Base-by-base conservation (phyloP, 306 rosid genomes). In the Vigna radiata region DNA sequence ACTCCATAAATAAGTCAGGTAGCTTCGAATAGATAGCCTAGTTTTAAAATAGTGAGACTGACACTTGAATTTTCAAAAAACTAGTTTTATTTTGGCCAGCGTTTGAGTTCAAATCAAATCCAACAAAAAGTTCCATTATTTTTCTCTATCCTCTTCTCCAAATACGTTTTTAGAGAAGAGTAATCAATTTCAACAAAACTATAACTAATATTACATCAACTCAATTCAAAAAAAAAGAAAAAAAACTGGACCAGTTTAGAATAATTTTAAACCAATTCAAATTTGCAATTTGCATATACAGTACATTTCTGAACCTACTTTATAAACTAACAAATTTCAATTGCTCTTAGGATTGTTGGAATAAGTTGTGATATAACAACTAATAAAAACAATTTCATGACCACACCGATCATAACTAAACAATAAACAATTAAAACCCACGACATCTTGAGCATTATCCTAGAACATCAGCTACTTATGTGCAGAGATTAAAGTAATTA, bases 1-100 rank as follows among this genome's bases (percentile, higher is more conserved):
- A 11, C 44, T 15, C 0, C 54, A 29, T 7, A 14, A 23, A 36
- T 33, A 63, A 63, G n/a, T 23, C 47, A 36, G 23, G 48, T 15
- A 63, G 25, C 47, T 36, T 15, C 8, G 46, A 8, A 29, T 25
- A 8, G n/a, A 63, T 63, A 7, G 25, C 48, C 4, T 13, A 60
- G 66, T 15, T 29, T 60, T 14, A 29, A 59, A 25, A 27, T 27
- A 37, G 31, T 18, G 61, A 11, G 53, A 4, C 2, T 48, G 53
- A 6, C 8, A 15, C 53, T 48, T 4, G 44, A 52, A 52, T 17
- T 52, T n/a, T 52, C 11, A 52, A 52, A 21, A 52, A n/a, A 52
- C 25, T 52, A n/a, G 58, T 52, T 52, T 52, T 6, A 43, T 43
- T 19, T 55, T 60, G 43, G 67, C 19, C 67, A 60, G 43, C n/a